phyloP scores from a whole-genome alignment of 2,329 filamentous ascomycete species.

The Colletotrichum orbiculare region DNA sequence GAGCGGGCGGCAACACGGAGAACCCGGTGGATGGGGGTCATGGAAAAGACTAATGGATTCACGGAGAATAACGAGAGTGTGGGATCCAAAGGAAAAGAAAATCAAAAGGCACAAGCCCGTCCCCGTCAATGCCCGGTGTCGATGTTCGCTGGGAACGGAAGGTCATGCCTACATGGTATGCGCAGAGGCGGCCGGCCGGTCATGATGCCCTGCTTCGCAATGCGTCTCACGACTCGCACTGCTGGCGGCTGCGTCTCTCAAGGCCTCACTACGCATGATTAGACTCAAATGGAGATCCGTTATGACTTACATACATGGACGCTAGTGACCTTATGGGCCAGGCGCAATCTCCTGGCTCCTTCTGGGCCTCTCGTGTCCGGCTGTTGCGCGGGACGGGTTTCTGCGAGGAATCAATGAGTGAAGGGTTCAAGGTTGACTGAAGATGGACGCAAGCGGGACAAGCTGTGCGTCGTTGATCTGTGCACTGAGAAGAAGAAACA shows the following conservation, averaged over 20 bases:
- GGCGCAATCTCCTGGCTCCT: slow-evolving; percentile 32
- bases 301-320: slow-evolving; percentile 36
- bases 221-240: slow-evolving; percentile 35
- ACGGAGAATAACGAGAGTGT: too few relatives aligned
- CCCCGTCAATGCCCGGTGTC: slow-evolving; percentile 6
- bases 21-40: slow-evolving; percentile 15
- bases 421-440: slow-evolving; percentile 30
- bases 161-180: slow-evolving; percentile 4
- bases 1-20: not conserved
- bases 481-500: slow-evolving; percentile 2
- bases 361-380: slow-evolving; percentile 17
- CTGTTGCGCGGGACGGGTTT: slow-evolving; percentile 10
- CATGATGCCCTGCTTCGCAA: slow-evolving; percentile 23
- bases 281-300: slow-evolving; percentile 34
- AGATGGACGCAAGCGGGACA: slow-evolving; percentile 4
- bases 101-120: not conserved
- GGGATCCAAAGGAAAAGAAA: not conserved
- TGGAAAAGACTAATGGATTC: not conserved
- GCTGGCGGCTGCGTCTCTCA: slow-evolving; percentile 29
- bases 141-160: slow-evolving; percentile 19
- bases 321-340: slow-evolving; percentile 33
- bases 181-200: slow-evolving; percentile 16
- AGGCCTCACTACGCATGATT: slow-evolving; percentile 34
- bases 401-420: not conserved
- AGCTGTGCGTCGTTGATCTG: slow-evolving; percentile 5